Conservation (phyloP, 805 yeast species). For the Saturnispora bothae region DNA sequence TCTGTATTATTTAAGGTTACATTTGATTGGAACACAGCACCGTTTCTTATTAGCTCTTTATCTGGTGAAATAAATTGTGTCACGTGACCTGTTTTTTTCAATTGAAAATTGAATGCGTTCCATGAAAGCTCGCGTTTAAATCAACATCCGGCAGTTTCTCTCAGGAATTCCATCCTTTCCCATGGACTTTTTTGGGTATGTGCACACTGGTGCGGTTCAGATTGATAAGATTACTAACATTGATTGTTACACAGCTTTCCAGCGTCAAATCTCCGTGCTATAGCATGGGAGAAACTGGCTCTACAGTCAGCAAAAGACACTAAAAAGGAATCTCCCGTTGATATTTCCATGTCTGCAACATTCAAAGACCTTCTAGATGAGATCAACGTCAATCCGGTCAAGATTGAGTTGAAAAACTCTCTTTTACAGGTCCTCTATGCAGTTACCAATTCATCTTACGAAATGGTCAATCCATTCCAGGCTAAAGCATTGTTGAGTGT, state of each 20-base stretch:
- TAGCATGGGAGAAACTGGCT: slow-evolving; percentile 30
- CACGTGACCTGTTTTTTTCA: neutral
- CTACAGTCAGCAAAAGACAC: slow-evolving; percentile 21
- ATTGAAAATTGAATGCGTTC: neutral
- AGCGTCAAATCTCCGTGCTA: slow-evolving; percentile 27
- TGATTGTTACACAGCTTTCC: slow-evolving; percentile 21
- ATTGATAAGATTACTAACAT: neutral
- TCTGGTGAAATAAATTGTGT: neutral
- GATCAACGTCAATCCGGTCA: neutral
- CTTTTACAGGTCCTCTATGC: slow-evolving; percentile 49
- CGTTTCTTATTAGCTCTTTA: neutral
- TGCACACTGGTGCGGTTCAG: neutral
- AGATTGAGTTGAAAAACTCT: slow-evolving; percentile 1
- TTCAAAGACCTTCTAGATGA: slow-evolving; percentile 9
- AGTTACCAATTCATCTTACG: slow-evolving; percentile 36
- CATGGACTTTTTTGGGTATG: slow-evolving; percentile 20
- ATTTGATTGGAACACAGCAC: neutral
- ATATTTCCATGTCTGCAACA: slow-evolving; percentile 17
- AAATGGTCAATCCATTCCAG: slow-evolving; percentile 28
- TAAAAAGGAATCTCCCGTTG: slow-evolving; percentile 12
- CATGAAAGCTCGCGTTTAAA: neutral
- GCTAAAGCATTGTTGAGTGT: slow-evolving; percentile 35
- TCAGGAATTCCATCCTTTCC: neutral
- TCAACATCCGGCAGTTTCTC: too few species aligned
- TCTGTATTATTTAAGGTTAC: slow-evolving; percentile 1